Evolutionary conservation across 2,329 filamentous ascomycete genomes (phyloP).

Genomic region (Geosmithia putterillii): DNA sequence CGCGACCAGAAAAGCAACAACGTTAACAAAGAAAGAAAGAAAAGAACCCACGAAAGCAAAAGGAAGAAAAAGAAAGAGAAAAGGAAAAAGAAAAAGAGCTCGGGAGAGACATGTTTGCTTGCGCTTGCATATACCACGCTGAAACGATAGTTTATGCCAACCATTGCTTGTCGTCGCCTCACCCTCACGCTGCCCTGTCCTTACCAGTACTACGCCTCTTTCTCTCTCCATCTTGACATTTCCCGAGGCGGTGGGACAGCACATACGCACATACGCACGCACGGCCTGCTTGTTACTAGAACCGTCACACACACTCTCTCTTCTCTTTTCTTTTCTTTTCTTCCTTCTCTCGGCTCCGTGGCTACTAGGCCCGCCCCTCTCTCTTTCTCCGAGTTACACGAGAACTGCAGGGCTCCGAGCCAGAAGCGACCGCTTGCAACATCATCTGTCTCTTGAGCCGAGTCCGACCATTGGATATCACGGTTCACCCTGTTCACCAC

Average conservation of each 20-base stretch:
- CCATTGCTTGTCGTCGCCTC: background rate
- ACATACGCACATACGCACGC: no score
- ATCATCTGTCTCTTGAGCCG: constrained; percentile 5
- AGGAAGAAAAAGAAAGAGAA: background rate
- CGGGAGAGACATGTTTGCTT: background rate
- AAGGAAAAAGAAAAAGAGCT: background rate
- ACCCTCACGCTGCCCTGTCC: background rate
- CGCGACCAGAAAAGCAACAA: no score
- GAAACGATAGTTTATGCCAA: background rate
- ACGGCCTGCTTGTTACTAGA: no score
- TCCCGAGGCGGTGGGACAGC: no score
- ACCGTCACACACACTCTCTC: background rate
- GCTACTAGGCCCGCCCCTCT: no score
- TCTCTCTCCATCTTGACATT: background rate
- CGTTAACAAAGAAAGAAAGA: no score
- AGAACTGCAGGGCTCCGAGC: no score
- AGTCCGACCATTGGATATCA: background rate
- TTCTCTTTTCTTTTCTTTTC: background rate
- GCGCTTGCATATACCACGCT: background rate
- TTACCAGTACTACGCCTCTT: background rate
- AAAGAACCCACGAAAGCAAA: background rate
- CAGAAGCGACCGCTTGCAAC: constrained; percentile 4
- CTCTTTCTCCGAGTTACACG: constrained; percentile 8
- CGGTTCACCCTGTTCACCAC: background rate
- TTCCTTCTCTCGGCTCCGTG: background rate